Evolutionary conservation across 2,329 filamentous ascomycete species (phyloP).

Genomic region (Colletotrichum brevisporum): DNA sequence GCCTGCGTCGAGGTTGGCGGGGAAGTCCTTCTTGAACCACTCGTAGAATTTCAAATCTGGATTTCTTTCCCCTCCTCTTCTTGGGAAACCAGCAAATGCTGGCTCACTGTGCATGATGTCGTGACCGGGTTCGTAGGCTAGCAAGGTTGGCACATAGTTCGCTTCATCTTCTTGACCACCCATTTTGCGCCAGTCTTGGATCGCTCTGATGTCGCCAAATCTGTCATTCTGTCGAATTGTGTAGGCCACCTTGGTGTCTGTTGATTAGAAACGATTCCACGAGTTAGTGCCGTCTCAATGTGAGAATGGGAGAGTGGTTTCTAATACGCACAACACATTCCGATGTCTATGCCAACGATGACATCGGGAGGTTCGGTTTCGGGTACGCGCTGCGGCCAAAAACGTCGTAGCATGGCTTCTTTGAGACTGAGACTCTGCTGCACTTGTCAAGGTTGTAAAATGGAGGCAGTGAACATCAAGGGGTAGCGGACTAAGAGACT

Average conservation of each 20-base stretch:
- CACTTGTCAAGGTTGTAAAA: background rate
- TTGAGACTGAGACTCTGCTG: background rate
- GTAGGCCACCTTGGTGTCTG: conserved; percentile 13
- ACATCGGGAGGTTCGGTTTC: conserved; percentile 1
- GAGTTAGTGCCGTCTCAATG: background rate
- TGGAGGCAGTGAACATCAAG: background rate
- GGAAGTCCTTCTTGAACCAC: conserved; percentile 16
- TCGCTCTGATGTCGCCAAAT: conserved; percentile 9
- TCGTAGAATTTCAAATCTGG: conserved; percentile 7
- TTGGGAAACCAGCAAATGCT: background rate
- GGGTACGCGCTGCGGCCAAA: conserved; percentile 7
- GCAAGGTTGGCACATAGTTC: conserved; percentile 11
- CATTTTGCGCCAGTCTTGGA: conserved; percentile 12
- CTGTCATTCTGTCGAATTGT: conserved; percentile 1
- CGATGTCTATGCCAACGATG: conserved; percentile 10
- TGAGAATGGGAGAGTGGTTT: background rate
- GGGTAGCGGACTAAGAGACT: background rate
- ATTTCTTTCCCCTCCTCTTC: background rate
- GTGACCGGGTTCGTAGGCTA: background rate
- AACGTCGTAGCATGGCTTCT: background rate
- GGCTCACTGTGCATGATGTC: conserved; percentile 2
- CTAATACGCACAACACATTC: conserved; percentile 12
- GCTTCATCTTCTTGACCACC: conserved; percentile 9
- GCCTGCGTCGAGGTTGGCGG: conserved; percentile 5
- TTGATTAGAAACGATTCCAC: background rate